Percentiles rank a stretch among this genome's conserved stretches.
Evolutionary conservation across 2,329 filamentous ascomycete genomes (phyloP).

Genomic region (Arthrobotrys sphaeroides): DNA sequence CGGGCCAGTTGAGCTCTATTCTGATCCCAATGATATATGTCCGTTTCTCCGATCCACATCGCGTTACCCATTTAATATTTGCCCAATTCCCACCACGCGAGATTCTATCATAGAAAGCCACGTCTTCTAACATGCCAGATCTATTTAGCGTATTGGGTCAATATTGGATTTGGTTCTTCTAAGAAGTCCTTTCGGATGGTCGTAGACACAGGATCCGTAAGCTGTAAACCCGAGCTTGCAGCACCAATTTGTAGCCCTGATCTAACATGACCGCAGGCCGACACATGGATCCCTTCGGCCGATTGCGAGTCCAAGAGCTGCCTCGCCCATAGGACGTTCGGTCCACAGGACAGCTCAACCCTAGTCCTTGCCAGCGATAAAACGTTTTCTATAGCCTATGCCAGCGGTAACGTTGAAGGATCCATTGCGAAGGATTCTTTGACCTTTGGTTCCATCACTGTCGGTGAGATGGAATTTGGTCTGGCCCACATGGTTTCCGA

Average conservation of each 20-base stretch:
- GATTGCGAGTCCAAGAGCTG: conserved; percentile 75
- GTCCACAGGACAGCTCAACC: conserved; percentile 71
- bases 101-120: no score
- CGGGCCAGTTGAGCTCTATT: conserved; percentile 17
- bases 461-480: conserved; percentile 73
- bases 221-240: neutral
- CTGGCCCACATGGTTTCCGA: conserved; percentile 75
- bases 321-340: conserved; percentile 74
- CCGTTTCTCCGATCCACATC: neutral
- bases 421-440: conserved; percentile 73
- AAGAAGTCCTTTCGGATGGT: conserved; percentile 70
- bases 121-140: neutral
- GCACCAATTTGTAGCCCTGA: neutral
- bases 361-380: conserved; percentile 66
- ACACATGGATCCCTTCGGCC: conserved; percentile 84
- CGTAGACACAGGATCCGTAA: conserved; percentile 71
- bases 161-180: conserved; percentile 68
- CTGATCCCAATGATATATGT: conserved; percentile 46
- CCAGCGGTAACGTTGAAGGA: conserved; percentile 78
- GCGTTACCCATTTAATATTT: no score
- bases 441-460: conserved; percentile 71
- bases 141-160: conserved; percentile 53
- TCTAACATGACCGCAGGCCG: conserved; percentile 61
- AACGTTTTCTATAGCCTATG: conserved; percentile 76
- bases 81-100: no score